phyloP scores from a whole-genome alignment of 257 asterid species.

The Plantago elongata region DNA sequence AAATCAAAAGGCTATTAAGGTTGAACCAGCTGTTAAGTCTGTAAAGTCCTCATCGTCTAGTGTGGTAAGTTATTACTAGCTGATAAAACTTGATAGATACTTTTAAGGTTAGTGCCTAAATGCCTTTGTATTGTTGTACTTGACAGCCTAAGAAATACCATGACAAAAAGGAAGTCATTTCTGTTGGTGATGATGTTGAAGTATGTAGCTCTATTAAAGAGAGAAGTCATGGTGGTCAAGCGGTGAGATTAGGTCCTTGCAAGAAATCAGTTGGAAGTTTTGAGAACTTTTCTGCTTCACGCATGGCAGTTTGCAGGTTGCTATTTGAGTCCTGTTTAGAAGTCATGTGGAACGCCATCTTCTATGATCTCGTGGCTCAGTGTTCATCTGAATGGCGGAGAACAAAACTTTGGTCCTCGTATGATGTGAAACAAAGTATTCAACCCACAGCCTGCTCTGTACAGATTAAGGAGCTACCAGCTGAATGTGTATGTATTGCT shows the following conservation, averaged over 20 bases:
- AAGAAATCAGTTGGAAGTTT: slow-evolving; percentile 64
- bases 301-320: slow-evolving; percentile 40
- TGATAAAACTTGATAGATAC: slow-evolving; percentile 1
- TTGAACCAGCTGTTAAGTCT: slow-evolving; percentile 32
- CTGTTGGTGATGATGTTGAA: slow-evolving; percentile 31
- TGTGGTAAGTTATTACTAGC: slow-evolving; percentile 32
- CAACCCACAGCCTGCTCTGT: slow-evolving; percentile 21
- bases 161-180: slow-evolving; percentile 27
- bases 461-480: slow-evolving; percentile 31
- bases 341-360: slow-evolving; percentile 74
- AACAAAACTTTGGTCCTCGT: slow-evolving; percentile 54
- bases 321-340: slow-evolving; percentile 62
- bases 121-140: slow-evolving; percentile 22
- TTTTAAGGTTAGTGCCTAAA: slow-evolving; percentile 8
- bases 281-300: slow-evolving; percentile 67
- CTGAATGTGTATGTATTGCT: slow-evolving; percentile 44
- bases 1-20: slow-evolving; percentile 34
- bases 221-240: slow-evolving; percentile 28
- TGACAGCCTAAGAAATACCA: slow-evolving; percentile 41
- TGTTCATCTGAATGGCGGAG: slow-evolving; percentile 76
- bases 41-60: slow-evolving; percentile 30
- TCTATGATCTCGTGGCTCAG: slow-evolving; percentile 60
- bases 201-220: slow-evolving; percentile 25
- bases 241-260: slow-evolving; percentile 32
- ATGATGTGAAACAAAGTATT: slow-evolving; percentile 27